Base-by-base conservation (phyloP, 164 flowering plant genomes). In the Magnolia kwangsiensis region DNA sequence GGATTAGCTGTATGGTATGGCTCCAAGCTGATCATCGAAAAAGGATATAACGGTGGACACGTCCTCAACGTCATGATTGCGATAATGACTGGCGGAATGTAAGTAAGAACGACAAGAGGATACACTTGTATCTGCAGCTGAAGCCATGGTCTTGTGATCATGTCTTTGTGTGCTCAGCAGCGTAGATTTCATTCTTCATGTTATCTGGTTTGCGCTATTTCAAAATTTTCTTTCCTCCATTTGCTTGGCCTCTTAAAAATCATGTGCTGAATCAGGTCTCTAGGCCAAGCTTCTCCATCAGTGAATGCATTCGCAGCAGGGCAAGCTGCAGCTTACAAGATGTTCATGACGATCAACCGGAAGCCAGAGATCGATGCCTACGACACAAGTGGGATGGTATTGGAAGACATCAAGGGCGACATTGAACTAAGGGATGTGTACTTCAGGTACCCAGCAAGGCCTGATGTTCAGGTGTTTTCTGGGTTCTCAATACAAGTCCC, bases 391-490 rank as follows among this genome's bases (percentile, higher is more conserved):
- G 94, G 93, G 59, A 69, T 75, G 21, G 80, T 79, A 16, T 67
- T 89, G 77, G 90, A 90, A 67, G 90, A 91, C n/a, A 69, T 93
- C 11, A 77, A 65, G 50, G 98, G 98, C 19, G 94, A 89, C 3
- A 86, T 93, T 61, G 94, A 93, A 61, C 87, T 93, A 9, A 89
- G 78, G 76, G 89, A 91, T 83, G 93, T 93, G 13, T 51, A 83
- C 73, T 93, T 93, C 81, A 85, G 83, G 37, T 93, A 93, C 74
- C 98, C 94, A 10, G 88, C 96, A 2, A 89, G 98, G 80, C 94
- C 93, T 49, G 91, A 93, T 18, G 89, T 88, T 72, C 89, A 87
- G 69, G 87, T 93, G 63, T 89, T 91, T 79, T 70, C 85, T 1
- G 92, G 93, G 2, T 89, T 93, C 71, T 85, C 90, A 14, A 64